phyloP scores from a whole-genome alignment of 768 basidiomycete genomes.

The Leucosporidium creatinivorum region DNA sequence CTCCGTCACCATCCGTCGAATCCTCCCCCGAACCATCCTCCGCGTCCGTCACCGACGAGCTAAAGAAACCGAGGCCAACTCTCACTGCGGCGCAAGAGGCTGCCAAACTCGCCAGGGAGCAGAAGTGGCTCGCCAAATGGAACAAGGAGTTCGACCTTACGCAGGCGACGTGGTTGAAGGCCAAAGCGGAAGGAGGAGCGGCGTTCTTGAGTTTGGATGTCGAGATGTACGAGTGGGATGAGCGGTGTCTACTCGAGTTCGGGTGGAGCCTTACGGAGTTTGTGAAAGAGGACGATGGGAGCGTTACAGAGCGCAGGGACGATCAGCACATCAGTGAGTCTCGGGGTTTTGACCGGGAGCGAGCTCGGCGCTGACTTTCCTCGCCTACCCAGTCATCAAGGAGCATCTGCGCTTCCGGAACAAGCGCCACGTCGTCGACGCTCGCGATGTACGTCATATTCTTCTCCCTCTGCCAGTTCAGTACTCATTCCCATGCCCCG shows the following conservation, averaged over 20 bases:
- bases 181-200: slow-evolving; percentile 4
- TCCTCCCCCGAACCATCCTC: neutral
- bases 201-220: slow-evolving; percentile 28
- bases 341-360: neutral
- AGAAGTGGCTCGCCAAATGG: neutral
- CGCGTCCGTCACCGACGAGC: neutral
- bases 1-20: neutral
- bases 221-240: slow-evolving; percentile 22
- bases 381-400: slow-evolving; percentile 10
- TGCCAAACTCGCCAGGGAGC: slow-evolving; percentile 2
- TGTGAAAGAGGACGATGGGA: neutral
- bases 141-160: slow-evolving; percentile 10
- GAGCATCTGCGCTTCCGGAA: slow-evolving; percentile 14
- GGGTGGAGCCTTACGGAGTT: slow-evolving; percentile 24
- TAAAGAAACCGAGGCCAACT: neutral
- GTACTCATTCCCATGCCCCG: no score
- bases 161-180: slow-evolving; percentile 8
- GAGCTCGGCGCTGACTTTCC: neutral
- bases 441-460: slow-evolving; percentile 13
- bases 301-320: slow-evolving; percentile 8
- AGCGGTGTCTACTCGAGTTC: slow-evolving; percentile 16
- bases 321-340: slow-evolving; percentile 17
- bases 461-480: no score
- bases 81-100: neutral
- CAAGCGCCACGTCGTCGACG: slow-evolving; percentile 7